Evolutionary conservation across 139 green algal genomes (phyloP), one percentile per base, ranked within the genome.

Genomic region (Mesostigma viride): DNA sequence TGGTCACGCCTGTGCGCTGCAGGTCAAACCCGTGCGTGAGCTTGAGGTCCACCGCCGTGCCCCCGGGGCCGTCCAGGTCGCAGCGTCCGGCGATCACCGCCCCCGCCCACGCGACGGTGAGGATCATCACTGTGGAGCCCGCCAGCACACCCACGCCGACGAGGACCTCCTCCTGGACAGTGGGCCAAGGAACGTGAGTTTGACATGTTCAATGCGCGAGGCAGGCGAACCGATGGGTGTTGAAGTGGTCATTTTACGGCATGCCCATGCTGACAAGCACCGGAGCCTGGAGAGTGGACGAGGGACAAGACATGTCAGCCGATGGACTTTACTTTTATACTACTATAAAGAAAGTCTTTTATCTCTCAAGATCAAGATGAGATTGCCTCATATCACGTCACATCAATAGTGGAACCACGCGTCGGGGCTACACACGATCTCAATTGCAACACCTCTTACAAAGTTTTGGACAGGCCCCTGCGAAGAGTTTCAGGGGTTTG

Each of bases 81-180:
- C 80, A 86, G 26, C 78, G 65, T 0, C 80, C 82, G n/a, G 20
- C n/a, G 2, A 74, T 36, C n/a, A 74, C 14, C 1, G 65, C 76
- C 2, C 72, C 67, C n/a, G 58, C 82, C 80, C 80, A 88, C 11
- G 78, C 78, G 20, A 85, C 59, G 3, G 82, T 83, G 36, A 86
- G 76, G 35, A 88, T 76, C 75, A 88, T 79, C 3, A 86, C 69
- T 27, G 70, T 86, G 58, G 60, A 77, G 47, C 82, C 82, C 11
- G 78, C 80, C 40, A 88, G 76, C 32, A 81, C 83, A 8, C 82
- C 82, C 58, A 85, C 65, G 8, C 77, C 74, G 22, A 82, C 77
- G 24, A 51, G 56, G 58, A 88, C 65, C 64, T 80, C 27, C 67
- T 70, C 71, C 51, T 78, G 58, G 4, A 57, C 33, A 5, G 11